Conservation (phyloP, 345 rosid genomes). For the Salix viminalis region DNA sequence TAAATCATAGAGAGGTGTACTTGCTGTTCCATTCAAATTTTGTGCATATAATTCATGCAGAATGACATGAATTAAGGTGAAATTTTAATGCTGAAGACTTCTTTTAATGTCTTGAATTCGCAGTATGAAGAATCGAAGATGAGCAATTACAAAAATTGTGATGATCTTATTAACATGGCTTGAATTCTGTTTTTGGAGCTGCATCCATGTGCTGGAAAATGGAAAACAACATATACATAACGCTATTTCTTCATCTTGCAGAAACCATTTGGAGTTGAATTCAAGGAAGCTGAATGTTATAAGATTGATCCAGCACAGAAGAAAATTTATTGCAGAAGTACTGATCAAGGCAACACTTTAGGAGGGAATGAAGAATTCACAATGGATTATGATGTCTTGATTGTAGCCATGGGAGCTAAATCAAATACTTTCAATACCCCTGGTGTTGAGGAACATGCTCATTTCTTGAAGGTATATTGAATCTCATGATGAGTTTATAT, state of each 20-base stretch:
- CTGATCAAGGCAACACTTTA: constrained; percentile 22
- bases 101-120: too few relatives aligned
- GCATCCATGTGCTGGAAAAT: too few relatives aligned
- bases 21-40: background rate
- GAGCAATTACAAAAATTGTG: background rate
- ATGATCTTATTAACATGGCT: background rate
- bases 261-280: constrained; percentile 47
- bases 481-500: background rate
- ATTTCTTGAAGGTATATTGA: constrained; percentile 53
- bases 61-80: background rate
- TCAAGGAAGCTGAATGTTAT: constrained; percentile 68
- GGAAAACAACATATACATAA: too few relatives aligned
- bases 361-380: constrained; percentile 51
- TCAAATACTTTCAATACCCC: constrained; percentile 79
- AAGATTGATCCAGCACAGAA: constrained; percentile 54
- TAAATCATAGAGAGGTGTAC: background rate
- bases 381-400: constrained; percentile 63
- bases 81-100: too few relatives aligned
- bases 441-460: constrained; percentile 65
- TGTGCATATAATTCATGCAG: too few relatives aligned
- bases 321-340: constrained; percentile 50
- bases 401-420: constrained; percentile 66
- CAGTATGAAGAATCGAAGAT: too few relatives aligned
- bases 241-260: constrained; percentile 17
- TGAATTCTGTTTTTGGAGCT: too few relatives aligned